Evolutionary conservation across 306 rosid species (phyloP).

Genomic region (Chamaecrista fasciculata): DNA sequence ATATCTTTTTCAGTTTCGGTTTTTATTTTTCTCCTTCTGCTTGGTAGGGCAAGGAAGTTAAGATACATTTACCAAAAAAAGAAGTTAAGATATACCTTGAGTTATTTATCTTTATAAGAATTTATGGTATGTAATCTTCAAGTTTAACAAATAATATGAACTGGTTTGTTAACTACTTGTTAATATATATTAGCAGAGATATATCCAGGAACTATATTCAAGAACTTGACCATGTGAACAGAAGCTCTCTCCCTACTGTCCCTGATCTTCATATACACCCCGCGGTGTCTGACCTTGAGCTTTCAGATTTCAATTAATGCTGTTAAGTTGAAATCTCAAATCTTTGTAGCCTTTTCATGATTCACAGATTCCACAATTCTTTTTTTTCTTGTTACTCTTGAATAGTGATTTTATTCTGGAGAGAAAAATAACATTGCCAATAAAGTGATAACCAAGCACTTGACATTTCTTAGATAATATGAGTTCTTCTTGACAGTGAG

Average conservation of each 20-base stretch:
- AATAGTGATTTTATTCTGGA: background rate
- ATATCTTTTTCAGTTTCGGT: background rate
- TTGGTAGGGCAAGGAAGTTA: background rate
- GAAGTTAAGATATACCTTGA: background rate
- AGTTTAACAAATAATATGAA: background rate
- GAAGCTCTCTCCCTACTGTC: background rate
- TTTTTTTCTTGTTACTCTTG: background rate
- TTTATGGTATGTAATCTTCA: background rate
- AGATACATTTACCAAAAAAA: too few species aligned
- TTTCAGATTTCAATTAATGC: constrained; percentile 18
- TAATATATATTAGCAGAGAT: background rate
- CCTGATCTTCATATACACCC: background rate
- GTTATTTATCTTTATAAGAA: background rate
- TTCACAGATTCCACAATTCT: background rate
- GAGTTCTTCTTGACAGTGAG: background rate
- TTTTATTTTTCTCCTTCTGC: too few species aligned
- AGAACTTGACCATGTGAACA: background rate
- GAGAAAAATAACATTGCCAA: background rate
- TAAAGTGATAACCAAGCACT: background rate
- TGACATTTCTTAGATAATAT: background rate
- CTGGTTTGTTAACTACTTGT: background rate
- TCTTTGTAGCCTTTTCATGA: background rate
- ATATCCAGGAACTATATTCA: background rate
- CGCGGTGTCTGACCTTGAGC: constrained; percentile 5
- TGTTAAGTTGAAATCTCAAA: background rate